Evolutionary conservation across 2,329 filamentous ascomycete genomes (phyloP), one percentile per base, ranked within the genome.

Genomic region (Colletotrichum nymphaeae): DNA sequence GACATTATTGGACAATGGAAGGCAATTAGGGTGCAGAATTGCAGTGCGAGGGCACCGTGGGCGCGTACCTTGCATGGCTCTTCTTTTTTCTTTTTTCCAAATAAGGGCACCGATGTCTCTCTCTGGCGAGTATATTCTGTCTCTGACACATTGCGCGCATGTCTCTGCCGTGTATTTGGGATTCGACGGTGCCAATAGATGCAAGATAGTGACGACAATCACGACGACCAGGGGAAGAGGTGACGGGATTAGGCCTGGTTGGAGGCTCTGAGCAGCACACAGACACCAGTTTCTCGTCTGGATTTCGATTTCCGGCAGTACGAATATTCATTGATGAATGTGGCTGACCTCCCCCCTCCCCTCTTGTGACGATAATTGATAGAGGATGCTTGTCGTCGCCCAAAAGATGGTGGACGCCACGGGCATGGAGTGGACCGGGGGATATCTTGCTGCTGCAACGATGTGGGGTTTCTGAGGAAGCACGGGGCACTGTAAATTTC

Each of bases 401-500:
- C 14, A 62, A 42, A 30, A 24, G 53, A 58, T 64, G 28, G 53
- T 55, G 58, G 52, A 26, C 52, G 69, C 69, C 59, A 63, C 19
- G 42, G 46, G 46, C n/a, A 56, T 35, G 30, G 42, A 72, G 69
- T 59, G 59, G 69, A 60, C 32, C 66, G 53, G 35, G 65, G 37
- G 32, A 49, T 16, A 26, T 28, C 35, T 49, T 30, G 55, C 60
- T 60, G 59, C 55, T 37, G 67, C 70, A 62, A 60, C 67, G 24
- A 73, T 65, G 67, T 70, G 67, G 67, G 67, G 60, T 49, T 60
- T 65, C 16, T 52, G 60, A 73, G 60, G 46, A 55, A 73, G 59
- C 70, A 73, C 60, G 55, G 42, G 59, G 60, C 70, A 60, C 66
- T 65, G 66, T 32, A 55, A 60, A 60, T 57, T 70, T 60, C 8